Evolutionary conservation across 176 grass and related monocot species (phyloP).

Genomic region (Juncus inflexus): DNA sequence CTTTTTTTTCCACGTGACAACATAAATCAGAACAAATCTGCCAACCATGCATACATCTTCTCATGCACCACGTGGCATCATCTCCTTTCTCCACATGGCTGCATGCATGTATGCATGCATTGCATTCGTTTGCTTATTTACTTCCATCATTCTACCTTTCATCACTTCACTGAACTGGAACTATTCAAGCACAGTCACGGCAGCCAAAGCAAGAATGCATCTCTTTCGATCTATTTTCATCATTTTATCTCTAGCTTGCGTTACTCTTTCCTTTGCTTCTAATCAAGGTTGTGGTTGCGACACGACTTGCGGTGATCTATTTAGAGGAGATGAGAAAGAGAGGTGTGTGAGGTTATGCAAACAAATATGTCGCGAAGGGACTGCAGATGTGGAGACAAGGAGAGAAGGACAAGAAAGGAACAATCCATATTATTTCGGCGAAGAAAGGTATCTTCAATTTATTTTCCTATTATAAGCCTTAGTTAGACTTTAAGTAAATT

Average conservation of each 20-base stretch:
- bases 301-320: background rate
- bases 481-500: background rate
- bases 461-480: background rate
- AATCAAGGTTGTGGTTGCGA: slow-evolving; percentile 1
- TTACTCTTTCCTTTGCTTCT: slow-evolving; percentile 9
- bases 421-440: slow-evolving; percentile 48
- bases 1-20: background rate
- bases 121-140: slow-evolving; percentile 2
- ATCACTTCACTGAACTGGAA: background rate
- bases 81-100: slow-evolving; percentile 42
- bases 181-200: background rate
- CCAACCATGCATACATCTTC: background rate
- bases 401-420: slow-evolving; percentile 11
- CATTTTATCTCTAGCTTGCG: background rate
- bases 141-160: slow-evolving; percentile 1
- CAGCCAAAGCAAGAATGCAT: background rate
- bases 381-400: slow-evolving; percentile 1
- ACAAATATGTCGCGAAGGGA: slow-evolving; percentile 3
- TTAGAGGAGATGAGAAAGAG: slow-evolving; percentile 2
- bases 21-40: background rate
- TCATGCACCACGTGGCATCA: slow-evolving; percentile 15
- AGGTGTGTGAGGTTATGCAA: slow-evolving; percentile 14
- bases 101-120: slow-evolving; percentile 33
- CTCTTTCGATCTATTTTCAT: slow-evolving; percentile 7
- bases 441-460: slow-evolving; percentile 35